phyloP scores from a whole-genome alignment of 371 early-diverging fungal genomes.

The Chytridium lagenaria region DNA sequence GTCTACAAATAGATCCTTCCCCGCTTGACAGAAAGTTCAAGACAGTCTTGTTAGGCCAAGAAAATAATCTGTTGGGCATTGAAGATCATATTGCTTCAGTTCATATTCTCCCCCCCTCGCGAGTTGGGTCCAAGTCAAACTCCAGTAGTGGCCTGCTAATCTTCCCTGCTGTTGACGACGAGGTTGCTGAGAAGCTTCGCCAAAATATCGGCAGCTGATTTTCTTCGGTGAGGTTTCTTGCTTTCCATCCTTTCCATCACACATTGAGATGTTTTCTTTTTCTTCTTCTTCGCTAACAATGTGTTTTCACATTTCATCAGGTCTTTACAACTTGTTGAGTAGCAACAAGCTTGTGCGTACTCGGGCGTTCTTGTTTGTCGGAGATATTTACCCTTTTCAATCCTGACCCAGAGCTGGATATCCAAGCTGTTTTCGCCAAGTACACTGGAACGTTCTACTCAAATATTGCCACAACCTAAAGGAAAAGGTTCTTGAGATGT shows the following conservation, averaged over 20 bases:
- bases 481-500: constrained; percentile 39
- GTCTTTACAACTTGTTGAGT: constrained; percentile 52
- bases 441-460: constrained; percentile 45
- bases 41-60: constrained; percentile 34
- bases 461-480: constrained; percentile 33
- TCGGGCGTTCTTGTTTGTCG: constrained; percentile 47
- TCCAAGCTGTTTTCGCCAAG: constrained; percentile 36
- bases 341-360: constrained; percentile 40
- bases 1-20: too few relatives aligned
- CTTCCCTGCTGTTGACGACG: constrained; percentile 43
- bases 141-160: constrained; percentile 28
- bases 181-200: constrained; percentile 40
- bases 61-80: constrained; percentile 34
- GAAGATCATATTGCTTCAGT: constrained; percentile 43
- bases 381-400: constrained; percentile 48
- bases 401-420: constrained; percentile 42
- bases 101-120: constrained; percentile 33
- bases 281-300: not conserved
- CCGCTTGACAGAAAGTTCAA: constrained; percentile 33
- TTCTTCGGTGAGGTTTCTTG: constrained; percentile 44
- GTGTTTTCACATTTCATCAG: constrained; percentile 17
- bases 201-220: constrained; percentile 49
- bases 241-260: too few relatives aligned
- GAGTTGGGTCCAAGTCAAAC: constrained; percentile 10
- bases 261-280: not conserved